Evolutionary conservation across 108 stramenopile genomes (phyloP).

Genomic region (Fistulifera pelliculosa): DNA sequence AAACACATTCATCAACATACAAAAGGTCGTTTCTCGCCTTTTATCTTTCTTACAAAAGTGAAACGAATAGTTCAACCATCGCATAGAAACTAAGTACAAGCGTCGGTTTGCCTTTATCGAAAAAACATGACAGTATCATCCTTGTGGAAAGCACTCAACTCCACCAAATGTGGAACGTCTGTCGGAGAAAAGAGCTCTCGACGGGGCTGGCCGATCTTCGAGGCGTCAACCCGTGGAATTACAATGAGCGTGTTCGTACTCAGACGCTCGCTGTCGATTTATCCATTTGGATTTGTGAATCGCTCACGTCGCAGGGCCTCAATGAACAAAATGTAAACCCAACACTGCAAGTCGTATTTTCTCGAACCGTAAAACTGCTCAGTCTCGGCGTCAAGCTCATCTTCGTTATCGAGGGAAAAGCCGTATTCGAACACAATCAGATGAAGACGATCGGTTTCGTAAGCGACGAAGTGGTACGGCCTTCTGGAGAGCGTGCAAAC

Average conservation of each 20-base stretch:
- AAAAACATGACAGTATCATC: constrained; percentile 65
- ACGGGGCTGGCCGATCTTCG: constrained; percentile 11
- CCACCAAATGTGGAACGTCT: constrained; percentile 56
- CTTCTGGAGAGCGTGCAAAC: constrained; percentile 64
- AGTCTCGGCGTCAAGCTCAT: constrained; percentile 81
- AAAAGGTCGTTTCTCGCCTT: too few species aligned
- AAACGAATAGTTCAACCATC: too few species aligned
- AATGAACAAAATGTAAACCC: constrained; percentile 56
- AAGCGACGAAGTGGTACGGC: constrained; percentile 48
- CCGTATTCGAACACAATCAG: constrained; percentile 15
- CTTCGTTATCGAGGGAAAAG: constrained; percentile 91
- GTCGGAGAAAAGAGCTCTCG: constrained; percentile 43
- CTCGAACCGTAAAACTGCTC: constrained; percentile 79
- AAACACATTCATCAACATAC: too few species aligned
- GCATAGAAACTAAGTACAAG: too few species aligned
- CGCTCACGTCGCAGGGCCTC: constrained; percentile 47
- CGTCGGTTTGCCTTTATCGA: too few species aligned
- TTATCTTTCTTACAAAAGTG: too few species aligned
- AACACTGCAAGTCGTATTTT: constrained; percentile 55
- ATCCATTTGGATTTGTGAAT: constrained; percentile 90
- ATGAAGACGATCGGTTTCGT: constrained; percentile 24
- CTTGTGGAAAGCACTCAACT: constrained; percentile 65
- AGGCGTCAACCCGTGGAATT: constrained; percentile 31
- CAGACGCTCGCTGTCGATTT: constrained; percentile 79
- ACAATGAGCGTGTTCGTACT: background rate